Evolutionary conservation across 2,329 filamentous ascomycete species (phyloP).

Genomic region (Rugonectria rugulosa): DNA sequence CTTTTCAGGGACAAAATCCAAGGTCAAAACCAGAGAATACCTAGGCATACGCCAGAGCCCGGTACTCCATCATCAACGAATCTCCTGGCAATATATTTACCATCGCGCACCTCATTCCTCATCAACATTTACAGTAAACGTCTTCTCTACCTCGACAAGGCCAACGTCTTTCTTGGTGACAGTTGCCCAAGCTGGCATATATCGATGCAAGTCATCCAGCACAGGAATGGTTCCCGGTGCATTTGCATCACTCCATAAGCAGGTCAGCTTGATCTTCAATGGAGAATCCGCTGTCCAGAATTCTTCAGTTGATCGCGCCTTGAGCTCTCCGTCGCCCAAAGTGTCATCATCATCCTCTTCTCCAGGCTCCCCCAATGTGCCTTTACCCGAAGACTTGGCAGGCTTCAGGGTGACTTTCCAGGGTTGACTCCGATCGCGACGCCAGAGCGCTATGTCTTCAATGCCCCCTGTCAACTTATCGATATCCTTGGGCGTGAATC

Average conservation of each 20-base stretch:
- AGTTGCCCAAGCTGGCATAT: conserved; percentile 80
- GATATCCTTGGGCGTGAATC: conserved; percentile 60
- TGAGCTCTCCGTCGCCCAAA: conserved; percentile 24
- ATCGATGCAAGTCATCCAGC: conserved; percentile 79
- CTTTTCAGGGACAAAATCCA: too few relatives aligned
- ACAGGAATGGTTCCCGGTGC: conserved; percentile 76
- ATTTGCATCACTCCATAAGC: conserved; percentile 90
- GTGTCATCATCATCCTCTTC: not conserved
- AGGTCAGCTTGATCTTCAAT: conserved; percentile 73
- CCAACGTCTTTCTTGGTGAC: conserved; percentile 79
- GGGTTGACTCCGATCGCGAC: conserved; percentile 76
- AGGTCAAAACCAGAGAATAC: too few relatives aligned
- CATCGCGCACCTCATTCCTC: too few relatives aligned
- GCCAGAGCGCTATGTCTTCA: conserved; percentile 79
- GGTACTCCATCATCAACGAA: too few relatives aligned
- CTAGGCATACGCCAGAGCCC: too few relatives aligned
- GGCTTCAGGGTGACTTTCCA: conserved; percentile 69
- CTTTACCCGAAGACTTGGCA: too few relatives aligned
- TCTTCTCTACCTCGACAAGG: conserved; percentile 80
- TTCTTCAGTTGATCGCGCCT: conserved; percentile 13
- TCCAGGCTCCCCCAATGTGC: not conserved
- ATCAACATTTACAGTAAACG: too few relatives aligned
- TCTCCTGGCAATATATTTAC: too few relatives aligned
- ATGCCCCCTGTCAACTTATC: conserved; percentile 67
- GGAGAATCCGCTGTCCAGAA: conserved; percentile 11